Percentiles rank a stretch among this genome's conserved stretches.
Conservation (phyloP, 768 basidiomycete species). For the Mycena indigotica region DNA sequence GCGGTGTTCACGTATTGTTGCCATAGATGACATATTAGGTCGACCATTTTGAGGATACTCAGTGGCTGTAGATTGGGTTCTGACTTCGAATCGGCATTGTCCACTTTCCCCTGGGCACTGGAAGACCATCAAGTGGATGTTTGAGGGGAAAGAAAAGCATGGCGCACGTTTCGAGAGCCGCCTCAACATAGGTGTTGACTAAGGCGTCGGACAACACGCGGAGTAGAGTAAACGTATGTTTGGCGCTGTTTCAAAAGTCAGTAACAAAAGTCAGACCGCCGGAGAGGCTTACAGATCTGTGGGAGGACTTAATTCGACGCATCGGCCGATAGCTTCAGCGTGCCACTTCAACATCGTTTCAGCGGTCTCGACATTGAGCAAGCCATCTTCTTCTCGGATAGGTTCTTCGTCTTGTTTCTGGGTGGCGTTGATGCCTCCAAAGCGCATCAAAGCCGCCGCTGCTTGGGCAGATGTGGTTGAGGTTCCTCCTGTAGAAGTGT, state of each 20-base stretch:
- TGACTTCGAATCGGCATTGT: slow-evolving; percentile 69
- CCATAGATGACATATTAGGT: slow-evolving; percentile 94
- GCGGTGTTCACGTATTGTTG: slow-evolving; percentile 94
- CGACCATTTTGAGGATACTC: slow-evolving; percentile 65
- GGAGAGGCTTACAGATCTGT: slow-evolving; percentile 75
- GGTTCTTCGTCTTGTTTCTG: slow-evolving; percentile 69
- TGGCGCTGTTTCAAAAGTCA: slow-evolving; percentile 59
- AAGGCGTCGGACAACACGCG: slow-evolving; percentile 87
- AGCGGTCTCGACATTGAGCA: slow-evolving; percentile 71
- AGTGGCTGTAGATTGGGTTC: slow-evolving; percentile 81
- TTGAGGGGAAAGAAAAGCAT: neutral
- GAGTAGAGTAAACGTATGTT: slow-evolving; percentile 82
- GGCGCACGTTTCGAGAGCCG: slow-evolving; percentile 90
- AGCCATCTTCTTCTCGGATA: slow-evolving; percentile 78
- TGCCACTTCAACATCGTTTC: slow-evolving; percentile 97
- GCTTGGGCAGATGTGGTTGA: slow-evolving; percentile 80
- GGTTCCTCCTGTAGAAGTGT: slow-evolving; percentile 57
- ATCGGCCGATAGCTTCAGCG: slow-evolving; percentile 93
- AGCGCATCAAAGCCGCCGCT: slow-evolving; percentile 85
- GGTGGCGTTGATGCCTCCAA: slow-evolving; percentile 74
- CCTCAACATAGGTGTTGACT: slow-evolving; percentile 81
- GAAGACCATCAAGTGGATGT: slow-evolving; percentile 14
- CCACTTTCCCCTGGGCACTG: slow-evolving; percentile 73
- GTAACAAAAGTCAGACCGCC: slow-evolving; percentile 6
- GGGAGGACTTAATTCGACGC: slow-evolving; percentile 81